Conservation (phyloP, 371 early-diverging fungal genomes). For the Rozella allomycis region DNA sequence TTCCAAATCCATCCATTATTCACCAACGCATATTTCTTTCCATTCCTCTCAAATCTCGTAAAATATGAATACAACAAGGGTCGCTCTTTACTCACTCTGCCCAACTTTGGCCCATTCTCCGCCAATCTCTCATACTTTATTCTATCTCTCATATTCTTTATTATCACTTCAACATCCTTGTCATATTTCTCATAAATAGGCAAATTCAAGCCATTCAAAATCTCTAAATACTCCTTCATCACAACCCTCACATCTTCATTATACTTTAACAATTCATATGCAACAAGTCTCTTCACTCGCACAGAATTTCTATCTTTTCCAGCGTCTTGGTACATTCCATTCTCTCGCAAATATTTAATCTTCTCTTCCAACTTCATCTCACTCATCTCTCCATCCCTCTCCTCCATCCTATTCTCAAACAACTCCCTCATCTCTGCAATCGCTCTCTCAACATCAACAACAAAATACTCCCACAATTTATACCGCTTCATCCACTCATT, state of each 20-base stretch:
- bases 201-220: slow-evolving; percentile 64
- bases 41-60: slow-evolving; percentile 26
- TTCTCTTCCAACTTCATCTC: too few relatives aligned
- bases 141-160: slow-evolving; percentile 46
- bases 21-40: slow-evolving; percentile 29
- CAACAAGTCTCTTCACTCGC: too few relatives aligned
- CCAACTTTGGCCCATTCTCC: slow-evolving; percentile 31
- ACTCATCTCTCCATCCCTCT: too few relatives aligned
- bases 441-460: slow-evolving; percentile 29
- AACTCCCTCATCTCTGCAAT: too few relatives aligned
- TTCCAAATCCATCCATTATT: slow-evolving; percentile 98
- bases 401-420: too few relatives aligned
- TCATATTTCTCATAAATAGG: slow-evolving; percentile 61
- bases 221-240: slow-evolving; percentile 7
- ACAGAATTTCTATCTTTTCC: too few relatives aligned
- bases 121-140: slow-evolving; percentile 69
- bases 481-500: slow-evolving; percentile 35
- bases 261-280: too few relatives aligned
- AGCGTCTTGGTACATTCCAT: too few relatives aligned
- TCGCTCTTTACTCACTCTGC: slow-evolving; percentile 29
- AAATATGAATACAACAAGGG: slow-evolving; percentile 78
- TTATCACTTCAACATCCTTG: slow-evolving; percentile 41
- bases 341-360: too few relatives aligned
- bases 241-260: too few relatives aligned
- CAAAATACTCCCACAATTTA: slow-evolving; percentile 72